Evolutionary conservation across 129 eudicot species (phyloP), one percentile per base, ranked within the genome.

Genomic region (Tanacetum coccineum): DNA sequence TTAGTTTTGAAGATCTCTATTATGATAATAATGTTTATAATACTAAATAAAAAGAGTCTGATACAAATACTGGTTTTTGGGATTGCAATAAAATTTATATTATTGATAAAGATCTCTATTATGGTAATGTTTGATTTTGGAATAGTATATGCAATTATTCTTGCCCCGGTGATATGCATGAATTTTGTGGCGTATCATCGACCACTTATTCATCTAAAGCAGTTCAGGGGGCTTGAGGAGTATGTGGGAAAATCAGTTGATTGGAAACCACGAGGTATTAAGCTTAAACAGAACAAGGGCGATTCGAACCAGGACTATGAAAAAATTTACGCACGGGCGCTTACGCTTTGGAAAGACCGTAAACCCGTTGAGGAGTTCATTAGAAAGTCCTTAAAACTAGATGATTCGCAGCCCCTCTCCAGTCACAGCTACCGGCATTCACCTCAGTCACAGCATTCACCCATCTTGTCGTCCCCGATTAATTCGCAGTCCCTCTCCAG

Each of bases 131-230:
- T n/a, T n/a, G n/a, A n/a, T n/a, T n/a, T n/a, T n/a, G n/a, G n/a
- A n/a, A n/a, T n/a, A n/a, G n/a, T n/a, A n/a, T n/a, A n/a, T n/a
- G n/a, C n/a, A n/a, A n/a, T n/a, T n/a, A n/a, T n/a, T 26, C 63
- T 26, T 58, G 40, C 40, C 8, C 63, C 63, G 42, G 18, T 58
- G 44, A 58, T 58, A 10, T 58, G 40, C 63, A 58, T 58, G 63
- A 58, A 17, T 9, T 26, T 10, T 58, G 44, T 58, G 63, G 44
- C 44, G 42, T 22, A 58, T 58, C 63, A 58, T 58, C 63, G 15
- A 58, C 42, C 18, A 58, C 42, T 58, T 25, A 25, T 25, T 25
- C 28, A 25, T 25, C 28, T 25, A 25, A 25, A 25, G 28, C 28
- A 25, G 28, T 25, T 25, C 28, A 25, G 28, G 28, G 28, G 28